Percentiles rank a stretch among this genome's conserved stretches.
phyloP scores from a whole-genome alignment of 179 eudicot species.

The Patellifolia procumbens region DNA sequence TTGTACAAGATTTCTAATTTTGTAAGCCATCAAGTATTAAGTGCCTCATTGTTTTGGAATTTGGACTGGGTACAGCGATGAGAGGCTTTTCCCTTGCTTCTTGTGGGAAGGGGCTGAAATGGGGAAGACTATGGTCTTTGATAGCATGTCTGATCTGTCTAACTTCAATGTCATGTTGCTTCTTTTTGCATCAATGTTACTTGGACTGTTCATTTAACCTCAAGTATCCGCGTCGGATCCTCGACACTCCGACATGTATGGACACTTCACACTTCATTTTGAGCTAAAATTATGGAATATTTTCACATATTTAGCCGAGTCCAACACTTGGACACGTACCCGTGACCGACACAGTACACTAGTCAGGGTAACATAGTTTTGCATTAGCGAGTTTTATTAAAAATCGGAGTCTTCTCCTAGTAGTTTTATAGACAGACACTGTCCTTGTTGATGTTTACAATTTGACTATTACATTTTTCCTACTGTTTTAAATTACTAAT shows the following conservation, averaged over 20 bases:
- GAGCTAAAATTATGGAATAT: no score
- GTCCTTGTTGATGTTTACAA: neutral
- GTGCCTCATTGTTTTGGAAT: no score
- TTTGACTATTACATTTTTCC: neutral
- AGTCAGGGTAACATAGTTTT: no score
- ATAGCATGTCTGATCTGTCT: neutral
- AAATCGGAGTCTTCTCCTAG: neutral
- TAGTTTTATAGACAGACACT: neutral
- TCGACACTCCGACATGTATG: no score
- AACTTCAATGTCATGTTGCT: constrained; percentile 5
- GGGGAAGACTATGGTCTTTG: neutral
- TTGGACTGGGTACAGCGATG: neutral
- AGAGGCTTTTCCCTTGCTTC: neutral
- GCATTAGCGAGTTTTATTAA: neutral
- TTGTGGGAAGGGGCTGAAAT: neutral
- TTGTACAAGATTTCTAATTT: neutral
- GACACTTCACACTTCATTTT: no score
- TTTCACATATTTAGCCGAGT: no score
- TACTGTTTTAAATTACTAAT: neutral
- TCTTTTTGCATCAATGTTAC: no score
- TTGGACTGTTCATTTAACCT: no score
- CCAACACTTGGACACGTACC: no score
- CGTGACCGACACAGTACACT: no score
- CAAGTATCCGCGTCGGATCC: no score
- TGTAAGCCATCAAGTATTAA: neutral